Base-by-base conservation (phyloP, 257 asterid genomes). In the Rauvolfia tetraphylla region DNA sequence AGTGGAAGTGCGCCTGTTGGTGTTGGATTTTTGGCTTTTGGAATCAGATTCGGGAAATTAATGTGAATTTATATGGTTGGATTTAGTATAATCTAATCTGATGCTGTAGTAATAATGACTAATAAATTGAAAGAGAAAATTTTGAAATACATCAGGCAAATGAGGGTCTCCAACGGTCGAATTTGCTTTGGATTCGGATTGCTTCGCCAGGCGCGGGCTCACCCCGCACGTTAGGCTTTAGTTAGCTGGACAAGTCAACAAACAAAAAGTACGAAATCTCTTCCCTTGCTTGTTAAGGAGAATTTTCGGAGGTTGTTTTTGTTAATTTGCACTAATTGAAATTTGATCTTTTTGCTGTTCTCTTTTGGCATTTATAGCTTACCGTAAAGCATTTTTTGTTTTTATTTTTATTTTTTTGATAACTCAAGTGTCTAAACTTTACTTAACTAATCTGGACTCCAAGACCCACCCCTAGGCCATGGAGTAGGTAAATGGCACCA, bases 11-110 rank as follows among this genome's bases (percentile, higher is more conserved):
- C n/a, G n/a, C n/a, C 20, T n/a, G 7, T 27, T 62, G 18, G n/a
- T n/a, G n/a, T 2, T 36, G 76, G 9, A 14, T 22, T 71, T 71
- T 66, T 18, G 71, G 42, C 18, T 22, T 33, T 54, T 1, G 38
- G 36, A 27, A 72, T 38, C 58, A 58, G 77, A 72, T 73, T 48
- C 49, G 68, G 6, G 72, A 65, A 68, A 62, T 75, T 20, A 29
- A 49, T 71, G 65, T 20, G 63, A 18, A 70, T 48, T 48, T 72
- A 54, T 53, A 33, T 7, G 27, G 66, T 33, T 17, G 63, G 39
- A 31, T 33, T 29, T 73, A 56, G 5, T n/a, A 44, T 33, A 56
- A 56, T 73, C 29, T 56, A 33, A 56, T 73, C 29, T 22, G 13
- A 56, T 23, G 63, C 1, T 5, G 23, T 65, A 33, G 1, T 72